Base-by-base conservation (phyloP, 805 yeast genomes). In the Candida xiaguanensis region DNA sequence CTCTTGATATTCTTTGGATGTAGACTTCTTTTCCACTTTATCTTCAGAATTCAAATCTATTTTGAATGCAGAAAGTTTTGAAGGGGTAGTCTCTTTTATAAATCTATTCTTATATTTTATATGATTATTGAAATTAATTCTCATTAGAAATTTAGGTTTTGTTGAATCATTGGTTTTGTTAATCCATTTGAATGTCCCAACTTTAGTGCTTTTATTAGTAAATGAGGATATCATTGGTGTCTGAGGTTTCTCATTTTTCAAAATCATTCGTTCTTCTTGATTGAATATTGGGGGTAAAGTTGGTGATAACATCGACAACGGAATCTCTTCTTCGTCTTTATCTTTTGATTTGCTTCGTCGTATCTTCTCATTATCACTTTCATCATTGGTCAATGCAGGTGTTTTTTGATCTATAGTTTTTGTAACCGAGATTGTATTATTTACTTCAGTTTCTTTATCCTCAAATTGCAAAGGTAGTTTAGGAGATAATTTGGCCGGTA, bases 401-500 rank as follows among this genome's bases (percentile, higher is more conserved):
- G 29, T 40, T 23, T n/a, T 29, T 3, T 43, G 45, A 19, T 42
- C 35, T 8, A n/a, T 36, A 15, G 47, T 39, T 17, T 33, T 35
- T 11, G 43, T 40, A 2, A 14, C 31, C 17, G 31, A 28, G 5
- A 28, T 15, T 25, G 14, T 25, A 9, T 23, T 23, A 2, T 19
- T 9, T 15, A 5, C 3, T 25, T 8, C 17, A 22, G 4, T 24
- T 13, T 25, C 19, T 33, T 34, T 28, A 19, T 26, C 22, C 12
- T 34, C 33, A 22, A 33, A 25, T 25, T 9, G 26, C 14, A 22
- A n/a, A 13, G 72, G 74, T 5, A 68, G 44, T 1, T 67, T 59
- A 1, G 74, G 74, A 5, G 71, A 65, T 18, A 68, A 51, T 5
- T 59, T 60, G 1, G 66, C 61, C 5, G 74, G 74, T 31, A 68